These are phyloP conservation scores for Cystobasidium slooffiae DNA, from an alignment of 1,284 basidiomycete genomes.

Conservation along the genomic window DNA sequence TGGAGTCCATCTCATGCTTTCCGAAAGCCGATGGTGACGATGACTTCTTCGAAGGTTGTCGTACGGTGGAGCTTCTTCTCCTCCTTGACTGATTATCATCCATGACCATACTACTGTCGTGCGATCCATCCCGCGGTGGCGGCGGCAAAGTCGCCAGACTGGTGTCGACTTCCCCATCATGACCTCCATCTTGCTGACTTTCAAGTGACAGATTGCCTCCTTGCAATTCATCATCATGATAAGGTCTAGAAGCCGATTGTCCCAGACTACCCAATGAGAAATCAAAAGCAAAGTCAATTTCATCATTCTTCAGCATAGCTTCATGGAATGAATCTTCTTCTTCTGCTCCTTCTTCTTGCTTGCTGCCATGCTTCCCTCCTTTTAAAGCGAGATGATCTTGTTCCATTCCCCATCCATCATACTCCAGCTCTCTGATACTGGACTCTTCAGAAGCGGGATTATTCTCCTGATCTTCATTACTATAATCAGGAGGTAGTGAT, in stretches of 20 bases:
- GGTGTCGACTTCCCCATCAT: not conserved
- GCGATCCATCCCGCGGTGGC: too few relatives aligned
- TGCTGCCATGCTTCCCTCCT: not conserved
- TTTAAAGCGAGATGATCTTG: not conserved
- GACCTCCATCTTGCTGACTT: not conserved
- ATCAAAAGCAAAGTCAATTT: constrained; percentile 45
- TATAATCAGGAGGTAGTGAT: constrained; percentile 25
- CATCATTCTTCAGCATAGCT: constrained; percentile 45
- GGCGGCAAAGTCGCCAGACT: too few relatives aligned
- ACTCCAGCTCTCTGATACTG: not conserved
- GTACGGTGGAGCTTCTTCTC: too few relatives aligned
- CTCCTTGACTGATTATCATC: too few relatives aligned
- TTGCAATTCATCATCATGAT: not conserved
- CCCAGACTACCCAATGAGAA: constrained; percentile 38
- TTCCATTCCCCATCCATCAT: constrained; percentile 31
- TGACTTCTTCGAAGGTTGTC: too few relatives aligned
- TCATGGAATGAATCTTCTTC: constrained; percentile 37
- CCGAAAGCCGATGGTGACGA: not conserved
- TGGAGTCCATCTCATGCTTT: not conserved
- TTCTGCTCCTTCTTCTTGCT: not conserved
- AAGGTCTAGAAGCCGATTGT: not conserved
- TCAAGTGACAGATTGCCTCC: not conserved
- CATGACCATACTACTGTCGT: too few relatives aligned
- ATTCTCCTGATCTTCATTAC: constrained; percentile 2
- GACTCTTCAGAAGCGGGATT: not conserved